Percentiles rank a stretch among this genome's conserved stretches.
These are phyloP conservation scores for Oxytropis ochrocephala DNA, from an alignment of 306 rosid species.

Conservation along the genomic window DNA sequence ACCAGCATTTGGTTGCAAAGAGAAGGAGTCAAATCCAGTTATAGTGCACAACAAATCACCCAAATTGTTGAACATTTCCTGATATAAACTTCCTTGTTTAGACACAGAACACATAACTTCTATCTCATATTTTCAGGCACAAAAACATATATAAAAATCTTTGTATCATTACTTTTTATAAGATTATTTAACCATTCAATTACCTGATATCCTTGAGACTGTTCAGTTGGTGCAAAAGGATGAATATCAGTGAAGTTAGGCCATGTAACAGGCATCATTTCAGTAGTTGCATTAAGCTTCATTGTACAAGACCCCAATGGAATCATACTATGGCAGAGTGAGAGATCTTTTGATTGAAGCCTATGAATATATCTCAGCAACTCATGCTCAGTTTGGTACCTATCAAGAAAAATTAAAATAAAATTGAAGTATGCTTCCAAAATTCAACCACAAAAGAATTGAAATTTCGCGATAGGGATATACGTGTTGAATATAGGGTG, in stretches of 20 bases:
- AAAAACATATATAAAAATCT: conserved; percentile 10
- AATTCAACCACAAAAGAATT: conserved; percentile 8
- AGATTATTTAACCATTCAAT: conserved; percentile 9
- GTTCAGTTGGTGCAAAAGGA: conserved; percentile 91
- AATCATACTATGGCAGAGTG: conserved; percentile 97
- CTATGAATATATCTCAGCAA: conserved; percentile 73
- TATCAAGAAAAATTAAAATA: conserved; percentile 20
- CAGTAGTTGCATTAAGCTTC: conserved; percentile 95
- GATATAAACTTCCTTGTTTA: conserved; percentile 29
- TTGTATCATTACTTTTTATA: not conserved
- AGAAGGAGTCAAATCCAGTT: conserved; percentile 97
- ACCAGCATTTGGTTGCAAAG: conserved; percentile 99
- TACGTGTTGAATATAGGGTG: conserved; percentile 95
- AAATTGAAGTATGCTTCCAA: conserved; percentile 23
- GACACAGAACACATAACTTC: conserved; percentile 22
- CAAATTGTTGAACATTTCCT: conserved; percentile 93
- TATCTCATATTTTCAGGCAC: conserved; percentile 8
- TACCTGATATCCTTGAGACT: conserved; percentile 96
- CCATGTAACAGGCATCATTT: conserved; percentile 99
- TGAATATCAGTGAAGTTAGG: conserved; percentile 75
- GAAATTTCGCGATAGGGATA: conserved; percentile 7
- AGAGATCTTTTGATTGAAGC: conserved; percentile 88
- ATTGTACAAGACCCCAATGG: conserved; percentile 98
- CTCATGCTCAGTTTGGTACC: conserved; percentile 98
- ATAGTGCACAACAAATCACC: conserved; percentile 79